Evolutionary conservation across 192 early-diverging fungal species (phyloP).

Genomic region (Coemansia sp.): DNA sequence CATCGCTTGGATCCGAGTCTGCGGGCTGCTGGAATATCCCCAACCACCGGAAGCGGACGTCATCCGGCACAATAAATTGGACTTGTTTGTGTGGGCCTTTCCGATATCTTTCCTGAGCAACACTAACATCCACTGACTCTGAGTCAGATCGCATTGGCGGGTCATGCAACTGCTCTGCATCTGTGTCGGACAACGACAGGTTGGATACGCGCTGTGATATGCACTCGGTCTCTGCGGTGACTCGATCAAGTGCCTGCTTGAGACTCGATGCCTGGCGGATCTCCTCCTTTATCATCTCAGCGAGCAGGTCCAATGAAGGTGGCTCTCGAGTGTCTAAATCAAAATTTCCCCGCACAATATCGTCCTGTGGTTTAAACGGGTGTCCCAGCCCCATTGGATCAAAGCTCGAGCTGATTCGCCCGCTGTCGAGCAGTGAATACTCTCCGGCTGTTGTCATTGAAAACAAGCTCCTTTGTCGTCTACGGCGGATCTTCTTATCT

Average conservation of each 20-base stretch:
- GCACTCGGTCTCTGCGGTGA: constrained; percentile 31
- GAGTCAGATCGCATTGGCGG: neutral
- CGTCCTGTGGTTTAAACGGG: constrained; percentile 8
- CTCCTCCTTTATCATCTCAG: constrained; percentile 56
- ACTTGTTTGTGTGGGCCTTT: constrained; percentile 25
- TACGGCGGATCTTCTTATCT: constrained; percentile 51
- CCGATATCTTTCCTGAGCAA: neutral
- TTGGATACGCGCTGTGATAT: constrained; percentile 34
- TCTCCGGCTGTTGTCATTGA: constrained; percentile 50
- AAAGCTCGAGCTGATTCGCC: constrained; percentile 18
- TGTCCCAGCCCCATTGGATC: constrained; percentile 25
- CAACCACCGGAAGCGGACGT: constrained; percentile 54
- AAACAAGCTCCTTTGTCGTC: constrained; percentile 50
- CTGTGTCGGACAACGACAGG: constrained; percentile 11
- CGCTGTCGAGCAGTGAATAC: constrained; percentile 48
- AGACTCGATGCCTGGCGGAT: constrained; percentile 53
- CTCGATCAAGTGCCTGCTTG: constrained; percentile 45
- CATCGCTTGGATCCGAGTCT: constrained; percentile 14
- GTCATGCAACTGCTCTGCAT: neutral
- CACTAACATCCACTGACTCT: neutral
- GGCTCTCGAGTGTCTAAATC: constrained; percentile 20
- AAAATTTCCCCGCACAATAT: neutral
- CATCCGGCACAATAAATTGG: constrained; percentile 50
- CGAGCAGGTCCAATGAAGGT: constrained; percentile 46
- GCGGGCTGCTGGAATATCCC: constrained; percentile 50